Conservation (phyloP, 345 rosid genomes). For the Clausena lansium region DNA sequence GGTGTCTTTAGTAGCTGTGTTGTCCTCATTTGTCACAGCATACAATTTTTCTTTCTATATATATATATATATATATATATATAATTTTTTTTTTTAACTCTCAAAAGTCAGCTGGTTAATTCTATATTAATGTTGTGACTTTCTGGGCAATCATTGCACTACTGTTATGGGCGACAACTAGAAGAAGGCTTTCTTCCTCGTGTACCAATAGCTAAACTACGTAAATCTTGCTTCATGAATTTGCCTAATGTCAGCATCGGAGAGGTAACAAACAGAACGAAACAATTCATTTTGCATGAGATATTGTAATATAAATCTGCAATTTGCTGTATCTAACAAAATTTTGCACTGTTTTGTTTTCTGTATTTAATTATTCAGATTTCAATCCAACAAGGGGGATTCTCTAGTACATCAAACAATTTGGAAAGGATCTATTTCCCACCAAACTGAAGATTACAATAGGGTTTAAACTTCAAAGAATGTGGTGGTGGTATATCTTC, state of each 20-base stretch:
- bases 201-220: not conserved
- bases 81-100: not conserved
- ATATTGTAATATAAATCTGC: not conserved
- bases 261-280: not conserved
- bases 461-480: not conserved
- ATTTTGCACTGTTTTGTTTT: not conserved
- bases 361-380: not conserved
- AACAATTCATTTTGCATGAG: not conserved
- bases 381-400: not conserved
- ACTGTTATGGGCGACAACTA: not conserved
- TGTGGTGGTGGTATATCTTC: not conserved
- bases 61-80: too few relatives aligned
- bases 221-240: not conserved
- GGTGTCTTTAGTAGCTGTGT: slow-evolving; percentile 27
- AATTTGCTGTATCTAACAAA: not conserved
- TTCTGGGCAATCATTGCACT: not conserved
- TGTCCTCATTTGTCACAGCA: slow-evolving; percentile 20
- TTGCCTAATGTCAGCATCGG: not conserved
- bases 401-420: not conserved
- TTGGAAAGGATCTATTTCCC: not conserved
- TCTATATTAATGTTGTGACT: not conserved
- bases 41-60: not conserved
- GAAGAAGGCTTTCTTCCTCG: not conserved
- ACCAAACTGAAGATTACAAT: slow-evolving; percentile 1
- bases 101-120: slow-evolving; percentile 5